phyloP scores from a whole-genome alignment of 208 protist species.

The Trypanosoma conorhini region DNA sequence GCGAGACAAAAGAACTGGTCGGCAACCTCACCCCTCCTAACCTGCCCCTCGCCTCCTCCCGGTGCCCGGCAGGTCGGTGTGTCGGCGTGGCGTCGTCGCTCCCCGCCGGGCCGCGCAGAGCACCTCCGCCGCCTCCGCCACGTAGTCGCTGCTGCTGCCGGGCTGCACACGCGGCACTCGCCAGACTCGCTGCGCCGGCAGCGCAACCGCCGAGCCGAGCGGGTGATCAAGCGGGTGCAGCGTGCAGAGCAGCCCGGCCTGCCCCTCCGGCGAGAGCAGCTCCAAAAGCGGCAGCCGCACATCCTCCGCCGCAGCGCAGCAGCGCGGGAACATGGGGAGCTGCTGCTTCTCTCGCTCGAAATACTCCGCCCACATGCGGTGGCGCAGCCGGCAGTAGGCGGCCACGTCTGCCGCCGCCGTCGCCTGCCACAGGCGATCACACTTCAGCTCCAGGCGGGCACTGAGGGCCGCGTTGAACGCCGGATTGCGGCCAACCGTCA shows the following conservation, averaged over 20 bases:
- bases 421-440: constrained; percentile 36
- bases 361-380: constrained; percentile 69
- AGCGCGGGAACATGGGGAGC: constrained; percentile 44
- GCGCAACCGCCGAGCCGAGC: constrained; percentile 47
- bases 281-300: constrained; percentile 24
- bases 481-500: constrained; percentile 53
- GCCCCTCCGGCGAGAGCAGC: constrained; percentile 50
- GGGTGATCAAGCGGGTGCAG: constrained; percentile 40
- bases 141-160: constrained; percentile 49
- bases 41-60: constrained; percentile 8
- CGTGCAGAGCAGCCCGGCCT: constrained; percentile 54
- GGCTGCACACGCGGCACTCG: constrained; percentile 33
- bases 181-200: constrained; percentile 32
- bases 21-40: constrained; percentile 12
- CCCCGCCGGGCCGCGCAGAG: constrained; percentile 2
- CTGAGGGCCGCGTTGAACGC: constrained; percentile 44
- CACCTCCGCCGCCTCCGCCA: constrained; percentile 37
- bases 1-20: constrained; percentile 9
- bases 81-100: background rate
- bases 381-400: constrained; percentile 50
- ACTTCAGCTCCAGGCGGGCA: constrained; percentile 35
- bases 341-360: constrained; percentile 48
- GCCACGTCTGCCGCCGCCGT: constrained; percentile 19
- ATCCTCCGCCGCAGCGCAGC: constrained; percentile 27
- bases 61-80: background rate